phyloP scores from a whole-genome alignment of 2,329 filamentous ascomycete genomes.

The Ophiobolus disseminans region DNA sequence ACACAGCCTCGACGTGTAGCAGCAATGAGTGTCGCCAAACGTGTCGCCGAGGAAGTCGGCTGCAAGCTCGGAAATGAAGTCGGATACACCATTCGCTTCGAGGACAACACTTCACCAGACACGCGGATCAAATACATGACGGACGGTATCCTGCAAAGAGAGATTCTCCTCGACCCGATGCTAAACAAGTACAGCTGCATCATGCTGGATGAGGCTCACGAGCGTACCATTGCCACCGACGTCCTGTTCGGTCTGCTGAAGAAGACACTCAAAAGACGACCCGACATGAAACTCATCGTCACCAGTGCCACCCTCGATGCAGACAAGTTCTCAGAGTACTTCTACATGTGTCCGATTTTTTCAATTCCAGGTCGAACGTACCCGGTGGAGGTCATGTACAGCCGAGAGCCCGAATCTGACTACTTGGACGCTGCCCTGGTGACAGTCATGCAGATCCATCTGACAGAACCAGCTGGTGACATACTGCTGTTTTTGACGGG shows the following conservation, averaged over 20 bases:
- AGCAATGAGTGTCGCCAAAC: slow-evolving; percentile 97
- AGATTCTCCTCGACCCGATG: slow-evolving; percentile 95
- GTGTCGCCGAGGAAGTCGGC: slow-evolving; percentile 97
- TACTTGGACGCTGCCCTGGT: slow-evolving; percentile 94
- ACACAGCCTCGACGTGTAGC: slow-evolving; percentile 97
- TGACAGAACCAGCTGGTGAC: slow-evolving; percentile 90
- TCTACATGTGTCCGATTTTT: slow-evolving; percentile 94
- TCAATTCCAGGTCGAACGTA: slow-evolving; percentile 94
- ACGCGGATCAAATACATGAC: slow-evolving; percentile 99
- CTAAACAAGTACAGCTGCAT: slow-evolving; percentile 95
- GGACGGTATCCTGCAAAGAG: slow-evolving; percentile 95
- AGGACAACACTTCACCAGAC: slow-evolving; percentile 87
- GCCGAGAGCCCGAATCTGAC: slow-evolving; percentile 90
- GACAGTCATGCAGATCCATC: slow-evolving; percentile 97
- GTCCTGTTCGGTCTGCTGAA: slow-evolving; percentile 97
- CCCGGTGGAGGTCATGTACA: slow-evolving; percentile 96
- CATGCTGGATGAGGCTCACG: slow-evolving; percentile 98
- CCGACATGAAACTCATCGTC: slow-evolving; percentile 97
- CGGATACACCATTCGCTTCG: slow-evolving; percentile 98
- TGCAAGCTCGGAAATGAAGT: slow-evolving; percentile 92
- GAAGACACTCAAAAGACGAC: slow-evolving; percentile 79
- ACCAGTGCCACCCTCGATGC: slow-evolving; percentile 98
- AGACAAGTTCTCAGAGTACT: slow-evolving; percentile 96
- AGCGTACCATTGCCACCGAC: slow-evolving; percentile 95
- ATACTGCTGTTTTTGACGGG: slow-evolving; percentile 97